Evolutionary conservation across 2,329 filamentous ascomycete genomes (phyloP).

Genomic region (Penicillium janthinellum): DNA sequence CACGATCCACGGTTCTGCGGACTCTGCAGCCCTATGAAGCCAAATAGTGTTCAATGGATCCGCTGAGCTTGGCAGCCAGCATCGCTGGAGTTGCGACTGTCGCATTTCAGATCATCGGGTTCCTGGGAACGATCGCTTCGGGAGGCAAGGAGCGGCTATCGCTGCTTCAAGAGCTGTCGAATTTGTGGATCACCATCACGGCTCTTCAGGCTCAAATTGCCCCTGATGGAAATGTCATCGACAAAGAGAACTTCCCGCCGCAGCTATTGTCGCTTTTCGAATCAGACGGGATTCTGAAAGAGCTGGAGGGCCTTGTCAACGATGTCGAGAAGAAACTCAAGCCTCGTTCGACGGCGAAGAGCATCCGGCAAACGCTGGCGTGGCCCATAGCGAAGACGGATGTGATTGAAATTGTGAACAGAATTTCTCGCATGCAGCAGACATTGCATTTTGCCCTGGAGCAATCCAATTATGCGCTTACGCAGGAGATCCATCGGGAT

Average conservation of each 20-base stretch:
- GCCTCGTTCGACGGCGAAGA: background rate
- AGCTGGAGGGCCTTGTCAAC: constrained; percentile 5
- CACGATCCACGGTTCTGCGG: background rate
- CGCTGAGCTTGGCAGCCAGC: constrained; percentile 18
- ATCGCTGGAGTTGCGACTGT: constrained; percentile 17
- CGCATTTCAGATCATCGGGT: constrained; percentile 19
- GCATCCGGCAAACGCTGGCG: constrained; percentile 2
- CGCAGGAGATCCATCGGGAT: constrained; percentile 3
- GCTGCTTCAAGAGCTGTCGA: constrained; percentile 12
- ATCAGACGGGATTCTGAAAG: background rate
- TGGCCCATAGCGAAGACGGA: constrained; percentile 4
- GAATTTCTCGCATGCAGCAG: constrained; percentile 1
- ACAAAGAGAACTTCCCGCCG: constrained; percentile 2
- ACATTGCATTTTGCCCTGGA: constrained; percentile 3
- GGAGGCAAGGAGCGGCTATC: constrained; percentile 19
- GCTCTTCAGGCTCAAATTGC: constrained; percentile 14
- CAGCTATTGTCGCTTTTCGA: constrained; percentile 1
- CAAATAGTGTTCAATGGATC: constrained; percentile 13
- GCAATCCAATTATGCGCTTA: constrained; percentile 2
- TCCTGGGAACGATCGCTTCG: constrained; percentile 5
- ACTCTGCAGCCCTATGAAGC: background rate
- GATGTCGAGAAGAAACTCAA: constrained; percentile 14
- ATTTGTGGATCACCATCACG: constrained; percentile 16
- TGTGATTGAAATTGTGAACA: background rate
- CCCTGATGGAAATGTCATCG: constrained; percentile 10